Conservation (phyloP, 2,329 filamentous ascomycete species). For the Orbilia brochopaga region DNA sequence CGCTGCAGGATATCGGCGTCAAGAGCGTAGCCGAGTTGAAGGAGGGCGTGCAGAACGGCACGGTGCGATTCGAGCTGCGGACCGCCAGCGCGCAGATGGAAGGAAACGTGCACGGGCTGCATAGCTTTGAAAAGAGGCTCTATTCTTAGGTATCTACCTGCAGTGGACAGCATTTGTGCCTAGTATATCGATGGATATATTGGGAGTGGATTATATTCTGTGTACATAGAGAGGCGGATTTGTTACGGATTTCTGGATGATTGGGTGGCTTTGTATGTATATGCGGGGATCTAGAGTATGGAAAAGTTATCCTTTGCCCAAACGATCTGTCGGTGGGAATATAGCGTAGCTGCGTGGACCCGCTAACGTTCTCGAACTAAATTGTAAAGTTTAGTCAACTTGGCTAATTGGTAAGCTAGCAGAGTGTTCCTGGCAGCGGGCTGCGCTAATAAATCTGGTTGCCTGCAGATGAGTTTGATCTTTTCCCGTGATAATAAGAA, state of each 20-base stretch:
- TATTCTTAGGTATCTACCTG: slow-evolving; percentile 71
- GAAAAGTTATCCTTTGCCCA: no score
- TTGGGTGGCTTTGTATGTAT: slow-evolving; percentile 19
- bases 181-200: no score
- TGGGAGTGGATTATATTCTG: no score
- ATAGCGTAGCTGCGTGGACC: no score
- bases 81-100: slow-evolving; percentile 94
- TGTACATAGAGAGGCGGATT: neutral
- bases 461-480: no score
- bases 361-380: no score
- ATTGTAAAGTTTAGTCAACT: no score
- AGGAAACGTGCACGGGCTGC: slow-evolving; percentile 93
- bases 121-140: slow-evolving; percentile 99
- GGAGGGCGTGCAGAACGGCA: slow-evolving; percentile 73
- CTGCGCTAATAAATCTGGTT: no score
- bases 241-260: slow-evolving; percentile 14
- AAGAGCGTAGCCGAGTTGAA: slow-evolving; percentile 80
- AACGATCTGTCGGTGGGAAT: no score
- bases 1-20: slow-evolving; percentile 91
- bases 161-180: slow-evolving; percentile 2
- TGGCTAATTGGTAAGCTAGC: no score
- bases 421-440: no score
- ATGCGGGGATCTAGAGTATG: slow-evolving; percentile 13
- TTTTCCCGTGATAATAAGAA: no score
- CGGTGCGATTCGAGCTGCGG: slow-evolving; percentile 88